Base-by-base conservation (phyloP, 1,139 yeast species). In the Pichia sp. region DNA sequence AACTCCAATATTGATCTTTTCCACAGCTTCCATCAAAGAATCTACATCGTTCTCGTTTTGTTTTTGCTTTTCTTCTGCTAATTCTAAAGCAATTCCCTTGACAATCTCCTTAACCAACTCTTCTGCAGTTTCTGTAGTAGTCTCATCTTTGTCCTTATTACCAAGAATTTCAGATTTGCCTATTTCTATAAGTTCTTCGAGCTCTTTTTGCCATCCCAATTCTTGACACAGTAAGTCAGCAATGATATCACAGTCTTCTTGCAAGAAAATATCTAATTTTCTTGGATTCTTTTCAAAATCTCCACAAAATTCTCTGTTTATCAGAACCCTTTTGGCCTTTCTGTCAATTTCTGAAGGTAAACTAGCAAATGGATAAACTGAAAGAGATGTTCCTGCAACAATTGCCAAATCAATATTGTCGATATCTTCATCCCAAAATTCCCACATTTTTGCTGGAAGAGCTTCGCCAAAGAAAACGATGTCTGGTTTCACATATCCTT, bases 401-500 rank as follows among this genome's bases (percentile, higher is more conserved):
- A 90, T 78, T 0, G 88, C 90, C 31, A 90, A 64, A 55, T 84
- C 89, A n/a, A 85, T 76, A 10, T 66, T 63, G 9, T 66, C 65
- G 0, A 71, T 69, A 58, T 88, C 96, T 25, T 75, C 71, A 3
- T 83, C 87, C 83, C 90, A 85, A 34, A 63, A 56, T 2, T 77
- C 78, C 64, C 85, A 89, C 60, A 89, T 86, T 49, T 70, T 68
- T 1, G 58, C 59, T 0, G 97, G 97, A 28, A 90, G 70, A 0
- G 82, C 77, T 65, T 90, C 97, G 1, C 97, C 97, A 67, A 89
- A 90, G 60, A 90, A 90, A 0, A 87, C 95, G 55, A 90, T 92
- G 59, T 87, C 94, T 0, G 97, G 98, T 61, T 90, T 90, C 34
- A 92, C 89, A 39, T 79, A 74, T 0, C 96, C 95, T 2, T 69